Percentiles rank a stretch among this genome's conserved stretches.
These are phyloP conservation scores for Ophiostoma australiae DNA, from an alignment of 2,329 filamentous ascomycete genomes.

Conservation along the genomic window DNA sequence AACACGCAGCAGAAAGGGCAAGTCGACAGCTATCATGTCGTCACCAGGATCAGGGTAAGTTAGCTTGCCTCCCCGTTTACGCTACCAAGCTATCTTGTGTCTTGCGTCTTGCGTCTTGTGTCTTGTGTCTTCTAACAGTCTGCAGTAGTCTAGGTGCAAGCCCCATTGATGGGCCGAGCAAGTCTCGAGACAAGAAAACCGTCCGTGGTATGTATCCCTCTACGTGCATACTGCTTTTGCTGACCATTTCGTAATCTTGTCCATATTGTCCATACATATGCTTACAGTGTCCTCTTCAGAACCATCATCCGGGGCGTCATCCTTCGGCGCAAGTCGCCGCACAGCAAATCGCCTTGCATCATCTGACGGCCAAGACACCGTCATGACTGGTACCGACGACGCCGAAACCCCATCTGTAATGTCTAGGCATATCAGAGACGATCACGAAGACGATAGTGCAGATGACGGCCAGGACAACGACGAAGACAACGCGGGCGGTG, in stretches of 20 bases:
- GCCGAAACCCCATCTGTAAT: slow-evolving; percentile 33
- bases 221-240: too few species aligned
- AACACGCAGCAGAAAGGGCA: slow-evolving; percentile 55
- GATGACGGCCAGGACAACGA: slow-evolving; percentile 41
- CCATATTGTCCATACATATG: neutral
- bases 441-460: neutral
- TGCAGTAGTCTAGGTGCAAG: slow-evolving; percentile 41
- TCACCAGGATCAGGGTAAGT: slow-evolving; percentile 62
- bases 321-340: slow-evolving; percentile 34
- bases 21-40: slow-evolving; percentile 63
- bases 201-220: slow-evolving; percentile 37
- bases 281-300: neutral
- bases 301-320: neutral
- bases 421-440: neutral
- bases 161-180: slow-evolving; percentile 58
- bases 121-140: neutral
- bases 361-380: slow-evolving; percentile 45
- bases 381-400: slow-evolving; percentile 66
- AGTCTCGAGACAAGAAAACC: slow-evolving; percentile 57
- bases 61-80: neutral
- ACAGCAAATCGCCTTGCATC: slow-evolving; percentile 51
- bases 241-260: too few species aligned
- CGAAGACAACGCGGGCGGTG: slow-evolving; percentile 36
- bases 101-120: neutral
- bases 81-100: neutral